phyloP scores from a whole-genome alignment of 352 stramenopile genomes.

The Globisporangium sylvaticum region DNA sequence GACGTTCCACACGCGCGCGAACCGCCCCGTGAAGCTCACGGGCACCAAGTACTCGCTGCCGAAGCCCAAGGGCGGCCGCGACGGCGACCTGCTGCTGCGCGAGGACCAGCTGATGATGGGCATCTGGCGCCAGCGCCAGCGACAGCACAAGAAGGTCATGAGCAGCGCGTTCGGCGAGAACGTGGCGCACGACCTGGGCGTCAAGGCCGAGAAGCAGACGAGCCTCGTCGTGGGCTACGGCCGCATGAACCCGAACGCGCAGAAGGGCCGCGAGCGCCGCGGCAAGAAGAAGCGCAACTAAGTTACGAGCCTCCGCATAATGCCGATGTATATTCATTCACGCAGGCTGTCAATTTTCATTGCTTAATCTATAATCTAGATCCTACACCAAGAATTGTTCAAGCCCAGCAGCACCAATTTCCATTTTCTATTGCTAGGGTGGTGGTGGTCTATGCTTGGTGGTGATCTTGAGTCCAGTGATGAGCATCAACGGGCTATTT shows the following conservation, averaged over 20 bases:
- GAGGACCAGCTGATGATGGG: slow-evolving; percentile 97
- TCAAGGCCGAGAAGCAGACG: slow-evolving; percentile 89
- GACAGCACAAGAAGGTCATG: slow-evolving; percentile 89
- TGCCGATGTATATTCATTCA: not conserved
- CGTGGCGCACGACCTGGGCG: slow-evolving; percentile 91
- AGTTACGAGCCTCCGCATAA: not conserved
- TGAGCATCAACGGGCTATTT: not conserved
- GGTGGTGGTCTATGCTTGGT: too few relatives aligned
- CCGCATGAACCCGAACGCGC: slow-evolving; percentile 94
- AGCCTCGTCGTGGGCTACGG: slow-evolving; percentile 92
- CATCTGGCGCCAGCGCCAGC: slow-evolving; percentile 94
- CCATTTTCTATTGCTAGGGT: not conserved
- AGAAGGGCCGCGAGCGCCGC: slow-evolving; percentile 94
- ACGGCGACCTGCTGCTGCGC: slow-evolving; percentile 95
- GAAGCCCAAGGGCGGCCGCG: slow-evolving; percentile 89
- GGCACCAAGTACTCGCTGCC: slow-evolving; percentile 98
- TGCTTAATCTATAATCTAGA: slow-evolving; percentile 2
- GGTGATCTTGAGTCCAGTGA: too few relatives aligned
- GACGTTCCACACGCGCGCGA: slow-evolving; percentile 81
- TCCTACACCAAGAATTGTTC: not conserved
- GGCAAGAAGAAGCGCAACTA: slow-evolving; percentile 96
- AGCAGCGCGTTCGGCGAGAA: slow-evolving; percentile 94
- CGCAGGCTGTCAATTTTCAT: not conserved
- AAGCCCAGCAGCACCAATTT: not conserved
- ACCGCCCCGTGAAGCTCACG: slow-evolving; percentile 86